These are phyloP conservation scores for Plantago elongata DNA, from an alignment of 257 asterid species.

Conservation along the genomic window DNA sequence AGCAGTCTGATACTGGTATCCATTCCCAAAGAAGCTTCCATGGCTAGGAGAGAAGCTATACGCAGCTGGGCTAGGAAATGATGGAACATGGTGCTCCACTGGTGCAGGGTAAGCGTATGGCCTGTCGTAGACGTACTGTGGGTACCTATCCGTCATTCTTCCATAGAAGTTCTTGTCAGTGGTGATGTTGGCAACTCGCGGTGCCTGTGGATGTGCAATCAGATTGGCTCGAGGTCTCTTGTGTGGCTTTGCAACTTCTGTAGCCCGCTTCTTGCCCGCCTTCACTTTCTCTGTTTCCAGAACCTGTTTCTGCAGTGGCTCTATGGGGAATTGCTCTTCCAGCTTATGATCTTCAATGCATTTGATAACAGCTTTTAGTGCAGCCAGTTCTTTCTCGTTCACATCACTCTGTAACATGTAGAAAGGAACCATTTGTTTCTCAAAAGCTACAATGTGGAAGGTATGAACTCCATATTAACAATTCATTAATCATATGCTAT, in stretches of 20 bases:
- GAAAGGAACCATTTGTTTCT: constrained; percentile 1
- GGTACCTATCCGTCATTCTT: constrained; percentile 67
- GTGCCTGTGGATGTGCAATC: constrained; percentile 50
- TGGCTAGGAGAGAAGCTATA: constrained; percentile 61
- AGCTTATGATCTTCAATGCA: constrained; percentile 93
- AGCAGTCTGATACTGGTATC: constrained; percentile 91
- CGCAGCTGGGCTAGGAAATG: constrained; percentile 53
- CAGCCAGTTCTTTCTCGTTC: constrained; percentile 83
- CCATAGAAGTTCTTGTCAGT: constrained; percentile 67
- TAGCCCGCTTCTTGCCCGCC: constrained; percentile 91
- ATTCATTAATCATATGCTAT: too few species aligned
- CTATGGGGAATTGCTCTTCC: constrained; percentile 65
- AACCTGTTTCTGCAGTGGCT: constrained; percentile 82
- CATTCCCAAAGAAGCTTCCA: constrained; percentile 84
- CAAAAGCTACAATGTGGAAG: not conserved
- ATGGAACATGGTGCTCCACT: constrained; percentile 49
- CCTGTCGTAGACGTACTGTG: constrained; percentile 71
- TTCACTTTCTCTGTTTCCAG: constrained; percentile 79
- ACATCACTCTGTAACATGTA: constrained; percentile 54
- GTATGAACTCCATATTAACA: too few species aligned
- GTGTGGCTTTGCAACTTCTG: constrained; percentile 94
- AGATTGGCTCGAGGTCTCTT: constrained; percentile 88
- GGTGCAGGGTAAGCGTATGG: constrained; percentile 67
- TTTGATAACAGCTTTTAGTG: constrained; percentile 81
- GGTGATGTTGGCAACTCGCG: constrained; percentile 39